Percentiles rank a stretch among this genome's conserved stretches.
phyloP scores from a whole-genome alignment of 495 filamentous ascomycete species.

The Xylaria sp. region DNA sequence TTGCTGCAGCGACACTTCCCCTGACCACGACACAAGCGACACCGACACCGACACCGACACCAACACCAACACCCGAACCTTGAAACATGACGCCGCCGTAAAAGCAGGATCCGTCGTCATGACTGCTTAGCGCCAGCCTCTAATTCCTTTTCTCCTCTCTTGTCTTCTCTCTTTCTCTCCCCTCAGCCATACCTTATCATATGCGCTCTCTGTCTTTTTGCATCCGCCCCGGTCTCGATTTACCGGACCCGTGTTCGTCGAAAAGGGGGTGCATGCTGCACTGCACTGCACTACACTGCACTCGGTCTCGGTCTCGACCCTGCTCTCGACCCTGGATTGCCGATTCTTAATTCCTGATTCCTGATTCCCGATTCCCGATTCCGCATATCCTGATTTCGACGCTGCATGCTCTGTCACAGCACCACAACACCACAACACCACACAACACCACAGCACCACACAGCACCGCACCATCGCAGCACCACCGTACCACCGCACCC shows the following conservation, averaged over 20 bases:
- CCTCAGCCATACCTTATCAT: too few species aligned
- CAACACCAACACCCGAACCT: constrained; percentile 1
- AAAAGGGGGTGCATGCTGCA: constrained; percentile 15
- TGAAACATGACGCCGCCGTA: constrained; percentile 11
- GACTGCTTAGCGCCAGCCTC: not conserved
- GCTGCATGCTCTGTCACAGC: not conserved
- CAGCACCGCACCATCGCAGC: too few species aligned
- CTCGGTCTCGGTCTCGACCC: too few species aligned
- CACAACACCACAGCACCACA: too few species aligned
- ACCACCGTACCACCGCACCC: too few species aligned
- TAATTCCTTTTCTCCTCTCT: not conserved
- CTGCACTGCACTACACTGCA: too few species aligned
- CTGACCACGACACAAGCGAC: constrained; percentile 14
- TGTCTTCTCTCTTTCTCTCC: not conserved
- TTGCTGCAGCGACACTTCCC: constrained; percentile 1
- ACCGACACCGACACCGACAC: too few species aligned
- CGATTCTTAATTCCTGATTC: not conserved
- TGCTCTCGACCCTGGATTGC: not conserved
- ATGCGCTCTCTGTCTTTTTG: not conserved
- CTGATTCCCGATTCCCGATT: not conserved
- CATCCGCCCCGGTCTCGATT: not conserved
- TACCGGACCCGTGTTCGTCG: not conserved
- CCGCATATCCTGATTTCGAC: too few species aligned
- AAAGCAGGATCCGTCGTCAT: constrained; percentile 1
- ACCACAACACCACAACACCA: too few species aligned